Conservation (phyloP, 192 early-diverging fungal genomes). For the Chytriomyces sp. region DNA sequence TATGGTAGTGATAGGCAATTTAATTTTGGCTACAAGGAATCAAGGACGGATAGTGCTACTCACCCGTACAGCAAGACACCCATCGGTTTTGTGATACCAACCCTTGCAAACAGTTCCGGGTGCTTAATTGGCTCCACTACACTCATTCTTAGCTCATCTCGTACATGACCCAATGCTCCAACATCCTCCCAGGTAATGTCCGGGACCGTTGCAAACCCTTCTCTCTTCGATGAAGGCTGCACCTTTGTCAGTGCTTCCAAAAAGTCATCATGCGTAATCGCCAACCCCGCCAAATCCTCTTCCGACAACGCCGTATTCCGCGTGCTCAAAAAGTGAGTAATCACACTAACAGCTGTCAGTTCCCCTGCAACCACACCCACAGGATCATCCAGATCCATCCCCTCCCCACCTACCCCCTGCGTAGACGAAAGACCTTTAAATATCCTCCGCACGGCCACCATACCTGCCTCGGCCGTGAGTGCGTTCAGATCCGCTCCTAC, state of each 20-base stretch:
- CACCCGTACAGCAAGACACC: slow-evolving; percentile 93
- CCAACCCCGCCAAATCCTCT: slow-evolving; percentile 79
- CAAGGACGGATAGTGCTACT: no score
- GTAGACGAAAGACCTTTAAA: slow-evolving; percentile 34
- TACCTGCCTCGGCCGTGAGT: slow-evolving; percentile 84
- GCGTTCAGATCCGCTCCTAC: slow-evolving; percentile 97
- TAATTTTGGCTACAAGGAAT: no score
- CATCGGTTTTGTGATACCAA: slow-evolving; percentile 88
- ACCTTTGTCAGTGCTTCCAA: slow-evolving; percentile 82
- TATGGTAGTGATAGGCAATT: no score
- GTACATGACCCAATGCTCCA: slow-evolving; percentile 81
- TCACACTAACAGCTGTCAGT: slow-evolving; percentile 46
- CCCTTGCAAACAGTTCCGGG: slow-evolving; percentile 81
- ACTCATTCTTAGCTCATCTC: slow-evolving; percentile 92
- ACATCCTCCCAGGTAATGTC: slow-evolving; percentile 96
- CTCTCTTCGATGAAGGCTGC: slow-evolving; percentile 95
- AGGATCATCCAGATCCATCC: slow-evolving; percentile 44
- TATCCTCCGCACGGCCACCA: slow-evolving; percentile 86
- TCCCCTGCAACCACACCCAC: slow-evolving; percentile 20
- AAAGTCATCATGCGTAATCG: slow-evolving; percentile 87
- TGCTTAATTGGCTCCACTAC: slow-evolving; percentile 94
- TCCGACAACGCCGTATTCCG: slow-evolving; percentile 75
- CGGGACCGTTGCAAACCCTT: slow-evolving; percentile 98
- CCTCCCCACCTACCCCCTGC: background rate
- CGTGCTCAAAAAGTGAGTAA: slow-evolving; percentile 71